Conservation (phyloP, 495 filamentous ascomycete genomes). For the Ramalina peruviana region DNA sequence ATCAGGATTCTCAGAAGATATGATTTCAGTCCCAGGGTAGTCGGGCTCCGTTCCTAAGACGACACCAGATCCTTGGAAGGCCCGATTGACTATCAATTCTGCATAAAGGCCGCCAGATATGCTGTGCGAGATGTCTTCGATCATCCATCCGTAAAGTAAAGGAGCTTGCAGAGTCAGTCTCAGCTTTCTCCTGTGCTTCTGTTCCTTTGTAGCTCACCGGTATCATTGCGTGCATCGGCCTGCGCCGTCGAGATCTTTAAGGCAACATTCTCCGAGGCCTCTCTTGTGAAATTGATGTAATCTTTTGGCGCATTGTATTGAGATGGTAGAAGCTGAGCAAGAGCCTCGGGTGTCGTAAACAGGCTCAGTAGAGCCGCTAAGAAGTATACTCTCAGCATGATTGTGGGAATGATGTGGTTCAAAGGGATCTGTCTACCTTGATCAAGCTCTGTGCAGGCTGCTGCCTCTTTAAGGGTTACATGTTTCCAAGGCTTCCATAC, state of each 20-base stretch:
- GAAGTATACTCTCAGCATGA: too few species aligned
- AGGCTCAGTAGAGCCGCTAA: too few species aligned
- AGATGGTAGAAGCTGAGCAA: too few species aligned
- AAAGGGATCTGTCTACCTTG: too few species aligned
- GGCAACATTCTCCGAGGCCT: neutral
- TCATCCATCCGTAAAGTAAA: conserved; percentile 46
- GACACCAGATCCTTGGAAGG: conserved; percentile 39
- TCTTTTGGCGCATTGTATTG: neutral
- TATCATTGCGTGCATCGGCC: neutral
- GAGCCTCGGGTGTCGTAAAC: too few species aligned
- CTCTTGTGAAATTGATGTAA: neutral
- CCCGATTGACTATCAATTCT: conserved; percentile 58
- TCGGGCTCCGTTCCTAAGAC: neutral
- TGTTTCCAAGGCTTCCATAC: too few species aligned
- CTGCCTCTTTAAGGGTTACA: too few species aligned
- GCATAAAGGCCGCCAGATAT: conserved; percentile 69
- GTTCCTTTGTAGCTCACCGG: neutral
- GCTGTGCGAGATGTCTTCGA: conserved; percentile 61
- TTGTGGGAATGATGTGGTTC: too few species aligned
- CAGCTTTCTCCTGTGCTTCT: conserved; percentile 28
- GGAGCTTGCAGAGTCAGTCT: conserved; percentile 25
- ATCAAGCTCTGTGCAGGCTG: too few species aligned
- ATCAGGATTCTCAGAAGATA: conserved; percentile 1
- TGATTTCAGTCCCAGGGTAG: neutral
- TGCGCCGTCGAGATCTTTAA: neutral